Percentiles rank a stretch among this genome's conserved stretches.
Evolutionary conservation across 495 filamentous ascomycete genomes (phyloP).

Genomic region (Lepraria neglecta): DNA sequence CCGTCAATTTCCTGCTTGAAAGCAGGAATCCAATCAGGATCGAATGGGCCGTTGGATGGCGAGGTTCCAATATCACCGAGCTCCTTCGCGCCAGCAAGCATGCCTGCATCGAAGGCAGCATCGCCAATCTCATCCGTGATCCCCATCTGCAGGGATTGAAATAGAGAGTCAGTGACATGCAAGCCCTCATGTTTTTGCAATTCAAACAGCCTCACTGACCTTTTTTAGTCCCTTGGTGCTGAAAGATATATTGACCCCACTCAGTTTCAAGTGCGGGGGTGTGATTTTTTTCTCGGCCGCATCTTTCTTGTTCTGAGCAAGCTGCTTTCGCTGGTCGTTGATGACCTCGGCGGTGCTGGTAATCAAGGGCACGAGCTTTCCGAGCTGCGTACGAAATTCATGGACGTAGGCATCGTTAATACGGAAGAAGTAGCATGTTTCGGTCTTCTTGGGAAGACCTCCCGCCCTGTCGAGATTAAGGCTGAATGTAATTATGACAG

Average conservation of each 20-base stretch:
- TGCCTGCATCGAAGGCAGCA: conserved; percentile 25
- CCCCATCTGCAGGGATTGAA: conserved; percentile 26
- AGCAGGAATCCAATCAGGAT: conserved; percentile 28
- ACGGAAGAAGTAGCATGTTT: conserved; percentile 34
- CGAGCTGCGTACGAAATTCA: conserved; percentile 31
- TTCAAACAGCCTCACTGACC: conserved; percentile 22
- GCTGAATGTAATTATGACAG: not conserved
- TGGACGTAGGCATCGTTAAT: conserved; percentile 27
- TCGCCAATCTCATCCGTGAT: conserved; percentile 27
- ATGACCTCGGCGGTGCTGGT: conserved; percentile 27
- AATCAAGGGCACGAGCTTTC: conserved; percentile 27
- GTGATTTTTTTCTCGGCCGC: conserved; percentile 4
- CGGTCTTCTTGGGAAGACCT: conserved; percentile 33
- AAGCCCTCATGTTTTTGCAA: not conserved
- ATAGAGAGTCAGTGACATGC: conserved; percentile 6
- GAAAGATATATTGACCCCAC: conserved; percentile 33
- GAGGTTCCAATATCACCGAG: conserved; percentile 27
- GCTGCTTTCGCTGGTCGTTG: conserved; percentile 6
- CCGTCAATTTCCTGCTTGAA: conserved; percentile 35
- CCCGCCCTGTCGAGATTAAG: conserved; percentile 28
- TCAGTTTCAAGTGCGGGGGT: conserved; percentile 18
- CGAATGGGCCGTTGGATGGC: conserved; percentile 12
- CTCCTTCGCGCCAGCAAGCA: conserved; percentile 25
- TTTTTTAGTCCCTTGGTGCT: conserved; percentile 30
- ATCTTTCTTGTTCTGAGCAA: conserved; percentile 19